Evolutionary conservation across 306 rosid species (phyloP).

Genomic region (Mimosa pudica): DNA sequence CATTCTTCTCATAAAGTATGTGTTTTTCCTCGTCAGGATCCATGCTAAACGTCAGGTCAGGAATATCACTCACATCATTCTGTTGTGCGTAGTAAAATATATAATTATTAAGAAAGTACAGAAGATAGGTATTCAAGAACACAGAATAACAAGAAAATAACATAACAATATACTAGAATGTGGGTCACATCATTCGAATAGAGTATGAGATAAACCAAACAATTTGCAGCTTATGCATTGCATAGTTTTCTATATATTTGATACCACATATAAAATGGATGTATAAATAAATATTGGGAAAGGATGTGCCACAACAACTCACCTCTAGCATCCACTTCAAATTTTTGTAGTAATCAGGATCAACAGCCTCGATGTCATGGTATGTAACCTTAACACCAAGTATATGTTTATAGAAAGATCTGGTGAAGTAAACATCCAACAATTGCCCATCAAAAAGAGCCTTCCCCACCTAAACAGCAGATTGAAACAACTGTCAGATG

Average conservation of each 20-base stretch:
- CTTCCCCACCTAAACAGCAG: constrained; percentile 83
- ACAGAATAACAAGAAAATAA: constrained; percentile 12
- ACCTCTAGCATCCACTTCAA: constrained; percentile 99
- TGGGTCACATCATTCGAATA: neutral
- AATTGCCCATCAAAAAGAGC: constrained; percentile 97
- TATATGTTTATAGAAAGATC: constrained; percentile 98
- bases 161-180: constrained; percentile 5
- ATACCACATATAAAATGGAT: neutral
- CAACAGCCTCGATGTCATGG: constrained; percentile 99
- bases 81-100: constrained; percentile 30
- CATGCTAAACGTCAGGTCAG: constrained; percentile 98
- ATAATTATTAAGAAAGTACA: neutral
- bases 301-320: constrained; percentile 37
- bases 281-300: neutral
- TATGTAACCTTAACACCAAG: constrained; percentile 97
- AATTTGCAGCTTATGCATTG: neutral
- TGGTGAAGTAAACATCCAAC: constrained; percentile 96
- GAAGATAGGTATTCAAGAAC: constrained; percentile 29
- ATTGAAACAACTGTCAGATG: constrained; percentile 33
- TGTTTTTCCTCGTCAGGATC: constrained; percentile 98
- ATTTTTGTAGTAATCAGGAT: constrained; percentile 96
- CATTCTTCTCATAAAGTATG: constrained; percentile 91
- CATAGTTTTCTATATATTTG: neutral
- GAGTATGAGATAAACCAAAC: neutral
- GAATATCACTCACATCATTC: constrained; percentile 93